These are phyloP conservation scores for Cryptosporidium andersoni DNA, from an alignment of 169 alveolate genomes.

Conservation along the genomic window DNA sequence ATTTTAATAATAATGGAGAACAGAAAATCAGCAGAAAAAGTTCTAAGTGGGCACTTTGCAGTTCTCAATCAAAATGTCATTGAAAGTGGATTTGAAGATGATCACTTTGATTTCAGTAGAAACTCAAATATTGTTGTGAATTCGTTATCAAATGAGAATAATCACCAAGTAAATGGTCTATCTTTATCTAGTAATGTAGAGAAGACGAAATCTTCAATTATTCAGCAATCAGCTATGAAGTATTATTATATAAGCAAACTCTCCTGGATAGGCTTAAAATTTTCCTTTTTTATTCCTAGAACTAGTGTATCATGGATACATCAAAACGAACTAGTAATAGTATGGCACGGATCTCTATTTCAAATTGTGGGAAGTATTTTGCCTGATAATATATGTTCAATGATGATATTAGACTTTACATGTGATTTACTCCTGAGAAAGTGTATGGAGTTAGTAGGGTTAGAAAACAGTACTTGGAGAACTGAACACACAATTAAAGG, in stretches of 20 bases:
- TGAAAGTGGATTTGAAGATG: background rate
- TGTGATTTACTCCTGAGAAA: constrained; percentile 45
- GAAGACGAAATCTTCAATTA: background rate
- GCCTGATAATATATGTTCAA: constrained; percentile 44
- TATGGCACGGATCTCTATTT: constrained; percentile 54
- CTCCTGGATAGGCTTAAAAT: constrained; percentile 74
- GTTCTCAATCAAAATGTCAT: background rate
- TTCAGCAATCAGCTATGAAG: too few species aligned
- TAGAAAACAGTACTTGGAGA: background rate
- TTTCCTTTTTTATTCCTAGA: constrained; percentile 75
- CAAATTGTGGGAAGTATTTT: constrained; percentile 17
- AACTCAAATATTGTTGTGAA: too few species aligned
- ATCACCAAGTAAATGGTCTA: too few species aligned
- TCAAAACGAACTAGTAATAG: constrained; percentile 75
- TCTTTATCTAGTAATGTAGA: background rate
- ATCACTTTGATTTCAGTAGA: too few species aligned
- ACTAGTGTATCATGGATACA: constrained; percentile 77
- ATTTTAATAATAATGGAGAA: constrained; percentile 56
- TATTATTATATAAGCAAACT: constrained; percentile 33
- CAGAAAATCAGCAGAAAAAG: constrained; percentile 49
- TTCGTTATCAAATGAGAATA: too few species aligned
- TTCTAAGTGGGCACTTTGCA: constrained; percentile 22
- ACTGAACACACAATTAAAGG: too few species aligned
- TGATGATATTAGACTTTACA: constrained; percentile 18
- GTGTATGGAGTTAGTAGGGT: constrained; percentile 24